Evolutionary conservation across 106 monocot species (phyloP), one percentile per base, ranked within the genome.

Genomic region (Iris macrosiphon): DNA sequence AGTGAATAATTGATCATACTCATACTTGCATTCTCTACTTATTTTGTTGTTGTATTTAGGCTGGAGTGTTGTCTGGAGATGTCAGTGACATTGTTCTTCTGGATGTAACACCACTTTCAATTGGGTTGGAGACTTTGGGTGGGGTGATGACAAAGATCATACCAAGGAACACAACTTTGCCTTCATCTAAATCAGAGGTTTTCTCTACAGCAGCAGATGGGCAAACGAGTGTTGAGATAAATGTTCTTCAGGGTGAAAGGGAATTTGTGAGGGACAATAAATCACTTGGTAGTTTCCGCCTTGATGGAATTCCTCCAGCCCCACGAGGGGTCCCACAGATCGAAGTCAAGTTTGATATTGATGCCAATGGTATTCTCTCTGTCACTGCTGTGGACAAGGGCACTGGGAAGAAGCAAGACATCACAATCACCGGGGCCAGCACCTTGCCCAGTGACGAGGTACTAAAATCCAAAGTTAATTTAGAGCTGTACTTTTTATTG

Each of bases 101-200:
- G 11, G 92, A 83, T 60, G 92, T 92, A 3, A 72, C 76, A 23
- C 92, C 92, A n/a, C 68, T 92, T 7, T 92, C 92, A 30, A 16
- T 92, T 25, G 92, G 92, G 45, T 49, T 92, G 57, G 92, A 92
- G 62, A 87, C 92, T 20, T 60, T 87, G 54, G 92, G 87, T 59
- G 83, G 87, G 6, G 87, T 87, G 15, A 92, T 92, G 92, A 92
- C 92, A 19, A 87, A 92, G 71, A 87, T 92, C 62, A 92, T 92
- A 31, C 87, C 92, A 25, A 70, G 92, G 34, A 92, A 92, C 60
- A 92, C 92, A n/a, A 92, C 87, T 0, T 41, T 87, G 55, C 92
- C 92, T 15, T 87, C 92, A 20, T 92, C 92, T 10, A 92, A 92
- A 55, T 92, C 92, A 7, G 87, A 87, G 54, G 87, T 87, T 6